Percentiles rank a stretch among this genome's conserved stretches.
Evolutionary conservation across 1,284 basidiomycete genomes (phyloP).

Genomic region (Rhodotorula sp.): DNA sequence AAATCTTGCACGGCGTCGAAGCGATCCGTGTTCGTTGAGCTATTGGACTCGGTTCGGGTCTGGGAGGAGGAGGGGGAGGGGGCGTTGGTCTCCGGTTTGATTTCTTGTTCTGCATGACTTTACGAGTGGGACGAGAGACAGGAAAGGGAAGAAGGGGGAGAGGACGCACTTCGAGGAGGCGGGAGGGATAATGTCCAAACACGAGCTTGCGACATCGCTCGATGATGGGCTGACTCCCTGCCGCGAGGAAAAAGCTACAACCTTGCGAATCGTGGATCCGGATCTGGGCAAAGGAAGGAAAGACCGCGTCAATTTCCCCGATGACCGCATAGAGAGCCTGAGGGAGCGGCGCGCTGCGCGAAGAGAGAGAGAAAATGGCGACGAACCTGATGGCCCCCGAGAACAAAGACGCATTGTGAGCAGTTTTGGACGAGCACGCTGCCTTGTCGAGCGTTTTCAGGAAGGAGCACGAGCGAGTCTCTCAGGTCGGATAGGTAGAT

Average conservation of each 20-base stretch:
- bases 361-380: neutral
- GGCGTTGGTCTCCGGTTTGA: too few relatives aligned
- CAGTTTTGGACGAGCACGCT: constrained; percentile 28
- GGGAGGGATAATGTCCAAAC: constrained; percentile 13
- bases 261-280: constrained; percentile 33
- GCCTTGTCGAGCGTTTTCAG: neutral
- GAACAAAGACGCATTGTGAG: constrained; percentile 7
- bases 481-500: constrained; percentile 18
- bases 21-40: neutral
- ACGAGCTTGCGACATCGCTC: constrained; percentile 21
- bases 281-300: constrained; percentile 11
- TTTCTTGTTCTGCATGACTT: too few relatives aligned
- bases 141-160: neutral
- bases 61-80: too few relatives aligned
- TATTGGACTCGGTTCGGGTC: too few relatives aligned
- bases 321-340: neutral
- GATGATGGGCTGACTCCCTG: constrained; percentile 27
- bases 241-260: constrained; percentile 13
- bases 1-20: constrained; percentile 23
- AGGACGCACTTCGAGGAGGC: neutral
- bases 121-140: too few relatives aligned
- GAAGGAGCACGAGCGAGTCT: constrained; percentile 19
- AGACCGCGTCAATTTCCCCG: neutral
- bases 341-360: too few relatives aligned
- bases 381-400: constrained; percentile 31